phyloP scores from a whole-genome alignment of 2,329 filamentous ascomycete genomes.

The Thermochaetoides dissita region DNA sequence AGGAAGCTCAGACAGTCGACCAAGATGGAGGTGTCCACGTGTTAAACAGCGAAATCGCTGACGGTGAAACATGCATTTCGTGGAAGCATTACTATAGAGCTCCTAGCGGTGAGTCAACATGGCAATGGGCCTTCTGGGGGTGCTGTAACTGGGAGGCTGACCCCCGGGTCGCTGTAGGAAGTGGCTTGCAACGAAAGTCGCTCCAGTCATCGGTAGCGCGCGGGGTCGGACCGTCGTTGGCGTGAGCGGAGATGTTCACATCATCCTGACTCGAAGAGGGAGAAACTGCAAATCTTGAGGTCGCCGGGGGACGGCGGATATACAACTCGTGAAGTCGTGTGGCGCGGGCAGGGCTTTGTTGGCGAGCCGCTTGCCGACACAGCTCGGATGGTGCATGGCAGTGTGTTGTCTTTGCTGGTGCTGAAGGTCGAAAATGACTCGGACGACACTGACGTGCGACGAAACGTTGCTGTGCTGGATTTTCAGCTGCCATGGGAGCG shows the following conservation, averaged over 20 bases:
- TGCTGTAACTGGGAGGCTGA: no score
- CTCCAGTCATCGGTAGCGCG: constrained; percentile 18
- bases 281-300: constrained; percentile 20
- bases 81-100: constrained; percentile 27
- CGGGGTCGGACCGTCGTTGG: constrained; percentile 25
- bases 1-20: constrained; percentile 35
- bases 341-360: constrained; percentile 22
- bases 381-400: constrained; percentile 22
- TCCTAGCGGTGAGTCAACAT: constrained; percentile 17
- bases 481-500: constrained; percentile 15
- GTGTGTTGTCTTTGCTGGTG: constrained; percentile 24
- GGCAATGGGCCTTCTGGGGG: no score
- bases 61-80: constrained; percentile 12
- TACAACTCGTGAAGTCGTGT: constrained; percentile 22
- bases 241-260: constrained; percentile 22
- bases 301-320: constrained; percentile 19
- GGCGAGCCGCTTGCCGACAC: constrained; percentile 27
- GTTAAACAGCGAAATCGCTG: constrained; percentile 29
- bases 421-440: constrained; percentile 10
- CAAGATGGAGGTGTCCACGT: constrained; percentile 31
- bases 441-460: not conserved
- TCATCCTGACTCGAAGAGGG: constrained; percentile 22
- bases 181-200: constrained; percentile 22
- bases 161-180: constrained; percentile 10
- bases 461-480: constrained; percentile 24